These are phyloP conservation scores for Claviceps pusilla DNA, from an alignment of 2,329 filamentous ascomycete genomes.

Conservation along the genomic window DNA sequence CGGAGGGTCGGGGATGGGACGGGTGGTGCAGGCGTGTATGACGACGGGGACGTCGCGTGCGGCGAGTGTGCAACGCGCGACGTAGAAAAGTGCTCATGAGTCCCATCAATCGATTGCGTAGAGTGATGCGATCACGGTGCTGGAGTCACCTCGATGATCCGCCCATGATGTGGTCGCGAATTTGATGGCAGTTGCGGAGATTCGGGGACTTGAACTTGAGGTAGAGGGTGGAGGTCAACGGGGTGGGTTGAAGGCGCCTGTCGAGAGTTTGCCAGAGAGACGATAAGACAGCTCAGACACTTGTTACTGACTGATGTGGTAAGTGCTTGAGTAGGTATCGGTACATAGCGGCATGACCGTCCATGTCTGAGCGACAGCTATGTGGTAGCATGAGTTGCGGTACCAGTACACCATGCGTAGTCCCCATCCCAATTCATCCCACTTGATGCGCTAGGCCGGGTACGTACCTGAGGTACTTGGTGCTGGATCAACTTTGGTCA, in stretches of 20 bases:
- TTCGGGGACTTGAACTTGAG: constrained; percentile 10
- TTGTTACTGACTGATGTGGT: too few relatives aligned
- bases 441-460: neutral
- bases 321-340: neutral
- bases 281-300: neutral
- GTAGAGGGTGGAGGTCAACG: constrained; percentile 15
- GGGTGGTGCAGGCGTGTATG: constrained; percentile 1
- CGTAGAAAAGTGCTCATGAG: constrained; percentile 28
- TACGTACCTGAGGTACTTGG: too few relatives aligned
- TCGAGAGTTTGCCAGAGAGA: constrained; percentile 16
- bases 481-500: neutral
- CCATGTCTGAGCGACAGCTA: too few relatives aligned
- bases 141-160: constrained; percentile 28
- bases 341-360: neutral
- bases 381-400: constrained; percentile 3
- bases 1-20: constrained; percentile 13
- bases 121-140: constrained; percentile 27
- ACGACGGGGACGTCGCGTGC: constrained; percentile 27
- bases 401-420: constrained; percentile 9
- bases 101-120: constrained; percentile 23
- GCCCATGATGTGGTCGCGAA: constrained; percentile 24
- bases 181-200: constrained; percentile 23
- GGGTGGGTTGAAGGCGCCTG: constrained; percentile 17
- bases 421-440: constrained; percentile 4
- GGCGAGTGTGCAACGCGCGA: constrained; percentile 29